A percentile compares a stretch with the other conserved stretches of the same genome.
Conservation (phyloP, 129 eudicot species). For the Calendula officinalis region DNA sequence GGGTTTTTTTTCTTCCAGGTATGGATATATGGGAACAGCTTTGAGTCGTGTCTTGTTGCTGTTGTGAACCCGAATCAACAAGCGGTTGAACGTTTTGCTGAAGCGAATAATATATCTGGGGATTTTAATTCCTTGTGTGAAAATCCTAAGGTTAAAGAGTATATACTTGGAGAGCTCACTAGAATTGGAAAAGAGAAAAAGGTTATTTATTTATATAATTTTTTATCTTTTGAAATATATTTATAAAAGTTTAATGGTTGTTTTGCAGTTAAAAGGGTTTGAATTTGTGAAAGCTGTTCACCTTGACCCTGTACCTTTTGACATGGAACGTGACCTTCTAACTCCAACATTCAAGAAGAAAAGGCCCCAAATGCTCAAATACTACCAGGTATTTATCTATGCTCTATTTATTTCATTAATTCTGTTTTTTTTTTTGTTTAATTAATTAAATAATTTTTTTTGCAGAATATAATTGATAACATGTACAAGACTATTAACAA, state of each 20-base stretch:
- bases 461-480: constrained; percentile 31
- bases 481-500: constrained; percentile 40
- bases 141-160: constrained; percentile 60
- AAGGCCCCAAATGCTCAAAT: constrained; percentile 81
- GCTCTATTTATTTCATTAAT: background rate
- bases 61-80: constrained; percentile 66
- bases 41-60: constrained; percentile 84
- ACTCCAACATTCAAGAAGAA: constrained; percentile 92
- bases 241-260: background rate
- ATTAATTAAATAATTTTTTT: background rate
- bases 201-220: constrained; percentile 31
- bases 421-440: background rate
- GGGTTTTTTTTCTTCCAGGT: constrained; percentile 45
- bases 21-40: constrained; percentile 91
- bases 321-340: constrained; percentile 88
- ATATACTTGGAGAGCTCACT: constrained; percentile 62
- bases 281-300: constrained; percentile 74
- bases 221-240: background rate
- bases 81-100: constrained; percentile 73
- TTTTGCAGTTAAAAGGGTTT: constrained; percentile 80
- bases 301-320: constrained; percentile 82
- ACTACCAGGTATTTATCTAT: constrained; percentile 54
- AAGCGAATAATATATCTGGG: constrained; percentile 53
- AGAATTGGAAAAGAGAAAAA: constrained; percentile 77
- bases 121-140: constrained; percentile 66